Evolutionary conservation across 228 moss, liverwort and hornwort species (phyloP).

Genomic region (Sphagnum fallax): DNA sequence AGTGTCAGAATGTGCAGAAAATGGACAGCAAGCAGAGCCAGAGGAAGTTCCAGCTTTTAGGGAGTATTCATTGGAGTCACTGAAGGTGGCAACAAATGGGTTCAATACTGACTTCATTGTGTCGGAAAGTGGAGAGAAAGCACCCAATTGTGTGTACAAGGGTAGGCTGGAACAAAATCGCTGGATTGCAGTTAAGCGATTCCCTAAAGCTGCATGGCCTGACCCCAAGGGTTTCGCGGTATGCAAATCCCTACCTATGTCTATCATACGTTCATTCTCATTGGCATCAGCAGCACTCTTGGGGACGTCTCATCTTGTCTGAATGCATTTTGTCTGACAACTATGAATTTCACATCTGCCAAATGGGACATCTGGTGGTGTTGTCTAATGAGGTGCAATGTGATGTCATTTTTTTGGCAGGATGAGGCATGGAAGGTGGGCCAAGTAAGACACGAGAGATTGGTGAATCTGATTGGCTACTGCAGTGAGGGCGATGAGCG

Average conservation of each 20-base stretch:
- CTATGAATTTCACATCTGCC: no score
- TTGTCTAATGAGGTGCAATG: no score
- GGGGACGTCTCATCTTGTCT: no score
- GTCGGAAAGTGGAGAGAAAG: slow-evolving; percentile 94
- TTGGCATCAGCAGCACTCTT: no score
- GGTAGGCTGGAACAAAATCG: slow-evolving; percentile 83
- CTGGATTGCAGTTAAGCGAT: slow-evolving; percentile 89
- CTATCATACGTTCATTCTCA: no score
- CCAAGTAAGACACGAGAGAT: slow-evolving; percentile 83
- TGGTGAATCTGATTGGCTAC: slow-evolving; percentile 95
- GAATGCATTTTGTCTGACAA: no score
- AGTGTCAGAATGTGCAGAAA: slow-evolving; percentile 41
- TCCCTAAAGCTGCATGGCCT: slow-evolving; percentile 94
- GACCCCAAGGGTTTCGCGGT: slow-evolving; percentile 97
- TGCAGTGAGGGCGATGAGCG: slow-evolving; percentile 96
- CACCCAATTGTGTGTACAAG: slow-evolving; percentile 84
- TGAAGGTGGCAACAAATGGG: slow-evolving; percentile 86
- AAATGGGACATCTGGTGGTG: no score
- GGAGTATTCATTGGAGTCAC: slow-evolving; percentile 76
- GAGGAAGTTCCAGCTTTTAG: slow-evolving; percentile 77
- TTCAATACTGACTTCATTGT: slow-evolving; percentile 83
- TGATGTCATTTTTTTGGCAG: slow-evolving; percentile 20
- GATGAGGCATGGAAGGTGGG: slow-evolving; percentile 98
- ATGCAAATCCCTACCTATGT: slow-evolving; percentile 1
- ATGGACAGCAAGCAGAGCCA: slow-evolving; percentile 63